Base-by-base conservation (phyloP, 2,329 filamentous ascomycete genomes). In the Harringtonia lauricola region DNA sequence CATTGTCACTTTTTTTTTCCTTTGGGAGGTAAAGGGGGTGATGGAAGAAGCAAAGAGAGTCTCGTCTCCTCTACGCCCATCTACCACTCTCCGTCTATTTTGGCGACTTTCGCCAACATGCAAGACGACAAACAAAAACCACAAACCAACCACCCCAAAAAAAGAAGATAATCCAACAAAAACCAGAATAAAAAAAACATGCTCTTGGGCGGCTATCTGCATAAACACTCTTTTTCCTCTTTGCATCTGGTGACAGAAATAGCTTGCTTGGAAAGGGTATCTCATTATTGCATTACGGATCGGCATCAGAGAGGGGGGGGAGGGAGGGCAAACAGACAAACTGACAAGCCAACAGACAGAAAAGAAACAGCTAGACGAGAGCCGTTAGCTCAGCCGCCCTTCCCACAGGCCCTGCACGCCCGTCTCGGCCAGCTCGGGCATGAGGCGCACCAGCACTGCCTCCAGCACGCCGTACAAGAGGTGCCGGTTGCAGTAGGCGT, bases 401-500 rank as follows among this genome's bases (percentile, higher is more conserved):
- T 83, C 80, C 74, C 84, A 77, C 44, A 94, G 63, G 55, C 87
- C 84, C 44, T 71, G 68, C 26, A 86, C 74, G 31, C 79, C 78
- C 58, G 76, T 79, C 54, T 86, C 83, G 43, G 72, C 72, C 54
- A 96, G 60, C 64, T 98, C 92, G 5, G 92, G 92, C 57, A 95
- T 76, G 49, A 96, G 62, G 51, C 83, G 78, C 45, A 87, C 75
- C n/a, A 95, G 68, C 2, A 95, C 59, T 46, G 90, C 64, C 64
- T 98, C 92, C 29, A 96, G 65, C 39, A 92, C 70, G 36, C 78
- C 72, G 57, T 94, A 95, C 53, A 95, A 67, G 28, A 96, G 67
- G 64, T 95, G 88, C 65, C 89, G 94, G 64, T 98, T 98, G 64
- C 88, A 83, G 64, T 95, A 95, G 41, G 74, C 70, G 62, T 95